Evolutionary conservation across 495 filamentous ascomycete species (phyloP).

Genomic region (Cercophora newfieldiana): DNA sequence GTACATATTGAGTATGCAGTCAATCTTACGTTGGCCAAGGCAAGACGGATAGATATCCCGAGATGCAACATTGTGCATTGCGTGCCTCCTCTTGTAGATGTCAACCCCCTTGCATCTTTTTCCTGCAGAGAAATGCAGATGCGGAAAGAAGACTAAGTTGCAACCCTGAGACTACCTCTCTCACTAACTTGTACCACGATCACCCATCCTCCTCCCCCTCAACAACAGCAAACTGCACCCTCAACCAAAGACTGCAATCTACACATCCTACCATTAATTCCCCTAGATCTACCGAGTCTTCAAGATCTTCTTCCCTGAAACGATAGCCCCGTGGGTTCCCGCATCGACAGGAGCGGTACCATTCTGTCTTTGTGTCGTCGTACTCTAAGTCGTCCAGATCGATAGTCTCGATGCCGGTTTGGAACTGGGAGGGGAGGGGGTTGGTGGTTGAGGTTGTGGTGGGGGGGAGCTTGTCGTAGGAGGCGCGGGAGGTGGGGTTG

Average conservation of each 20-base stretch:
- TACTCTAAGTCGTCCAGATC: slow-evolving; percentile 76
- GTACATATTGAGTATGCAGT: background rate
- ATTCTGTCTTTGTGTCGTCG: slow-evolving; percentile 49
- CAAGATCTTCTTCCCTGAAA: slow-evolving; percentile 69
- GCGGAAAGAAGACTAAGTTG: no score
- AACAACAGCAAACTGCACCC: slow-evolving; percentile 67
- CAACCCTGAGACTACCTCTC: background rate
- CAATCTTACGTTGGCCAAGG: background rate
- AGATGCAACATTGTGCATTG: background rate
- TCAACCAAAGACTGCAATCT: slow-evolving; percentile 81
- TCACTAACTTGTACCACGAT: background rate
- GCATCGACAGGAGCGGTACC: slow-evolving; percentile 76
- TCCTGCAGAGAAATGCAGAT: no score
- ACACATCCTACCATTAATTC: slow-evolving; percentile 76
- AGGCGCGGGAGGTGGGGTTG: slow-evolving; percentile 53
- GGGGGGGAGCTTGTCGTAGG: slow-evolving; percentile 65
- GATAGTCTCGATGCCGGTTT: slow-evolving; percentile 71
- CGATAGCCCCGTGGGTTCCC: slow-evolving; percentile 73
- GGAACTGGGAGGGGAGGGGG: slow-evolving; percentile 35
- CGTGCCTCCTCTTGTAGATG: background rate
- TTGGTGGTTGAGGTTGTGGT: background rate
- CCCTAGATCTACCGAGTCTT: slow-evolving; percentile 59
- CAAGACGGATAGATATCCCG: background rate
- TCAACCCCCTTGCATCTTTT: no score
- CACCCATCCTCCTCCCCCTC: slow-evolving; percentile 38